Evolutionary conservation across 2,329 filamentous ascomycete species (phyloP).

Genomic region (Pseudogymnoascus sp.): DNA sequence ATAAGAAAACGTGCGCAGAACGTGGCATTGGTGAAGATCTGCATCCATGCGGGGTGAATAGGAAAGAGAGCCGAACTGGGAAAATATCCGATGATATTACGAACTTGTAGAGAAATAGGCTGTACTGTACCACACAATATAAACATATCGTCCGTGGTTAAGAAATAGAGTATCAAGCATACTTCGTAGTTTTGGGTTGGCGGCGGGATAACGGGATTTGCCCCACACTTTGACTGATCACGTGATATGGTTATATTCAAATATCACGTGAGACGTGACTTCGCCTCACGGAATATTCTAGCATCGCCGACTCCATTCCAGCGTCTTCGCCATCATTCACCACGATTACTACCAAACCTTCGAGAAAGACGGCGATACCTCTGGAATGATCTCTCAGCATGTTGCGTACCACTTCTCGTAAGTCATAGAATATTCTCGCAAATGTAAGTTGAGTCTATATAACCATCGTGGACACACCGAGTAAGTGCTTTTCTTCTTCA

Average conservation of each 20-base stretch:
- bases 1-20: not conserved
- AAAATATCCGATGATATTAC: not conserved
- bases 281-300: slow-evolving; percentile 2
- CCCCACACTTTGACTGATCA: not conserved
- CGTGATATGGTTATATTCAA: not conserved
- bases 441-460: not conserved
- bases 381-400: not conserved
- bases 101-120: not conserved
- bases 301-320: not conserved
- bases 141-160: not conserved
- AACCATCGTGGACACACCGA: not conserved
- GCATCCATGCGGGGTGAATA: not conserved
- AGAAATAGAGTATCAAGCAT: slow-evolving; percentile 5
- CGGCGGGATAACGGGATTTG: not conserved
- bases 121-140: not conserved
- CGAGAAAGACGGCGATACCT: not conserved
- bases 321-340: not conserved
- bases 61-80: not conserved
- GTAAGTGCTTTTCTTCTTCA: slow-evolving; percentile 5
- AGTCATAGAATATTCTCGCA: not conserved
- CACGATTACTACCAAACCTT: not conserved
- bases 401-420: not conserved
- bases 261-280: not conserved
- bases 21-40: not conserved
- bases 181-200: not conserved